Percentiles rank a stretch among this genome's conserved stretches.
These are phyloP conservation scores for Aspergillus carbonarius DNA, from an alignment of 2,329 filamentous ascomycete species.

Conservation along the genomic window DNA sequence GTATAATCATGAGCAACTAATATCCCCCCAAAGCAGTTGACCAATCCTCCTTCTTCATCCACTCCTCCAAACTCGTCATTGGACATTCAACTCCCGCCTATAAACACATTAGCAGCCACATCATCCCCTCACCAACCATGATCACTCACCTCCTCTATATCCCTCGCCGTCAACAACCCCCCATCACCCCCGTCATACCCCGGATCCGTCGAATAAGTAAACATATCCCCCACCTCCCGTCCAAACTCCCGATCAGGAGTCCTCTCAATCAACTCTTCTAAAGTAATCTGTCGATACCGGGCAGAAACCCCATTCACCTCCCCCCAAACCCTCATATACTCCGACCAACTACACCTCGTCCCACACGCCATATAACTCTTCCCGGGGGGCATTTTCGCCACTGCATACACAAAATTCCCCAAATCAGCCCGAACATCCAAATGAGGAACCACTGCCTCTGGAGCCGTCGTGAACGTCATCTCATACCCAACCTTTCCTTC, in stretches of 20 bases:
- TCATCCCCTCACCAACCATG: background rate
- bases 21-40: slow-evolving; percentile 11
- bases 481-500: slow-evolving; percentile 36
- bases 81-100: slow-evolving; percentile 46
- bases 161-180: slow-evolving; percentile 44
- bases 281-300: slow-evolving; percentile 42
- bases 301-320: slow-evolving; percentile 35
- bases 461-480: slow-evolving; percentile 50
- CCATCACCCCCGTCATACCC: slow-evolving; percentile 51
- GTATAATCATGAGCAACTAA: no score
- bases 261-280: slow-evolving; percentile 43
- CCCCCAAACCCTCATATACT: slow-evolving; percentile 48
- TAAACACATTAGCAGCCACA: background rate
- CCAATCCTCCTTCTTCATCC: slow-evolving; percentile 30
- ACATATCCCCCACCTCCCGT: slow-evolving; percentile 50
- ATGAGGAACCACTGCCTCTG: slow-evolving; percentile 45
- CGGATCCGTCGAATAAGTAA: slow-evolving; percentile 47
- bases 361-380: slow-evolving; percentile 53
- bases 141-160: slow-evolving; percentile 45
- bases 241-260: slow-evolving; percentile 45
- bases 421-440: slow-evolving; percentile 50
- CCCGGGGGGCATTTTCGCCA: slow-evolving; percentile 51
- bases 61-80: slow-evolving; percentile 30
- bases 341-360: slow-evolving; percentile 48
- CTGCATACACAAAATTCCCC: slow-evolving; percentile 51